phyloP scores from a whole-genome alignment of 371 early-diverging fungal genomes.

The Haplosporangium sp. region DNA sequence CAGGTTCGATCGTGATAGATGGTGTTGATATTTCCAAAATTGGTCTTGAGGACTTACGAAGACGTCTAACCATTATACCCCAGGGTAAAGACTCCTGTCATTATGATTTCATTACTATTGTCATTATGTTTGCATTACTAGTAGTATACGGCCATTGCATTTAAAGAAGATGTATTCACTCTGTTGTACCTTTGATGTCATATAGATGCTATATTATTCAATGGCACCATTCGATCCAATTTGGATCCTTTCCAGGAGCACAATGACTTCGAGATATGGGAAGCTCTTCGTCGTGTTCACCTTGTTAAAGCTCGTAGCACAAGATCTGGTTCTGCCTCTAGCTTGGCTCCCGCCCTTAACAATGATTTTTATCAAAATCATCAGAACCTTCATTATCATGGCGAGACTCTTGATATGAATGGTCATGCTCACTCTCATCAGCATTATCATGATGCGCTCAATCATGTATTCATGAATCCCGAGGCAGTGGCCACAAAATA shows the following conservation, averaged over 20 bases:
- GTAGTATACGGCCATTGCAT: too few relatives aligned
- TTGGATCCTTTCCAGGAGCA: conserved; percentile 75
- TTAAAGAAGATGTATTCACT: too few relatives aligned
- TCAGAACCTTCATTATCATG: conserved; percentile 11
- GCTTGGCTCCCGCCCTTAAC: conserved; percentile 8
- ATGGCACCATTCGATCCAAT: conserved; percentile 74
- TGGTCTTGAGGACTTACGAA: conserved; percentile 74
- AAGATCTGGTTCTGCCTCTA: conserved; percentile 31
- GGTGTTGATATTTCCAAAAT: conserved; percentile 75
- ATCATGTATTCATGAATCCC: conserved; percentile 12
- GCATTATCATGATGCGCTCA: conserved; percentile 11
- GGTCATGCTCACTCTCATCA: conserved; percentile 21
- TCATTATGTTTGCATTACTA: too few relatives aligned
- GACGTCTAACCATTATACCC: conserved; percentile 76
- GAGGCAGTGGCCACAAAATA: conserved; percentile 8
- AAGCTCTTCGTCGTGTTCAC: conserved; percentile 64
- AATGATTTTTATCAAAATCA: conserved; percentile 19
- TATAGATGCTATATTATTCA: conserved; percentile 72
- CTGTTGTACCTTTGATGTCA: too few relatives aligned
- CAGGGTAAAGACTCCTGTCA: conserved; percentile 61
- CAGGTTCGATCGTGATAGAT: conserved; percentile 76
- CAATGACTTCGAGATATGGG: conserved; percentile 76
- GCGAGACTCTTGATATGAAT: conserved; percentile 13
- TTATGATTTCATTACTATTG: too few relatives aligned
- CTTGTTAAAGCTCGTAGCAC: conserved; percentile 51